Base-by-base conservation (phyloP, 2,329 filamentous ascomycete species). In the Blastomyces silverae region DNA sequence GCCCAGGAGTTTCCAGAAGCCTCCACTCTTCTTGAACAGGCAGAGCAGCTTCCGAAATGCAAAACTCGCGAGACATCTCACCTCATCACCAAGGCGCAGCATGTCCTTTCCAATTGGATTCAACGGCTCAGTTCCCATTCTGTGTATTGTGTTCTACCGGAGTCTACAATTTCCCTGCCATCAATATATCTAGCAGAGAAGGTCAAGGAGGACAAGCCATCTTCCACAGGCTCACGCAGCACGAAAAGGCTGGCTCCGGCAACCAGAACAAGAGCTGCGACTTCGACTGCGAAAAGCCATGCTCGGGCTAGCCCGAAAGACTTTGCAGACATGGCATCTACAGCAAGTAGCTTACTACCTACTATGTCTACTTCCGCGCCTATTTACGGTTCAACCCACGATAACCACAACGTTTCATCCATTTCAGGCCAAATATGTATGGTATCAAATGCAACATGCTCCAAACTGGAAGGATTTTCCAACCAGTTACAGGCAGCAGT, bases 91-190 rank as follows among this genome's bases (percentile, higher is more conserved):
- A 75, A 74, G 65, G 76, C 74, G 46, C 74, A 77, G 60, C 71
- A 76, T 65, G 68, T 76, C 8, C 70, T 78, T 22, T 73, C 73
- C 1, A 72, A 79, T 62, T 76, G 76, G n/a, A 74, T 79, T 60
- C 72, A 73, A 20, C 70, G 76, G 58, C 90, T 96, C 80, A 84
- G 87, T 15, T 83, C 84, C 4, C 90, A 96, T 75, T 88, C 92
- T 2, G 89, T 94, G 3, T 95, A 93, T 75, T 95, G 91, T 22
- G 89, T 93, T 11, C 84, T 97, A 20, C 90, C 93, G 57, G 94
- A 99, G 71, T 97, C 94, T 0, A 96, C 92, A 0, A 87, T 97
- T 34, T 95, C 92, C 0, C 89, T 93, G 66, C 91, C 92, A 1
- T 87, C 90, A 0, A 81, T 93, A 48, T 78, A 79, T 61, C 13